Conservation (phyloP, 352 stramenopile genomes). For the Pilasporangium apinafurcum region DNA sequence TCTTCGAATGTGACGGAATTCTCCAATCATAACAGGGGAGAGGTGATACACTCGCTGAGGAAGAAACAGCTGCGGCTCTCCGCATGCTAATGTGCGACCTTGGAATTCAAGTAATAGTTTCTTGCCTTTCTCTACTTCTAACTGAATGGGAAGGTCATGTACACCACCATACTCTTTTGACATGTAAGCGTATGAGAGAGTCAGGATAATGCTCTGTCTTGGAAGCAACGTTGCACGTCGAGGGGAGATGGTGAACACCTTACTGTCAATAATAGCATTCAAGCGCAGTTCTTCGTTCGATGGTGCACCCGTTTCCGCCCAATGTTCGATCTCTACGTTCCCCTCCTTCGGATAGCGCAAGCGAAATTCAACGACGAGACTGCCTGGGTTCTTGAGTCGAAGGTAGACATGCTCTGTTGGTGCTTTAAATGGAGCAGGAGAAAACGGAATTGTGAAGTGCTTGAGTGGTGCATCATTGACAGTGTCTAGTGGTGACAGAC, state of each 20-base stretch:
- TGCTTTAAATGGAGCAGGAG: conserved; percentile 52
- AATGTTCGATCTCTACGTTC: conserved; percentile 91
- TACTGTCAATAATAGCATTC: conserved; percentile 78
- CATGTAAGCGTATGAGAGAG: conserved; percentile 59
- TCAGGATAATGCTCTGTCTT: conserved; percentile 51
- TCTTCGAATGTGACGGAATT: conserved; percentile 25
- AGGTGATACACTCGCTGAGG: conserved; percentile 47
- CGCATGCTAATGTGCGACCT: conserved; percentile 63
- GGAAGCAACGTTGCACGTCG: conserved; percentile 50
- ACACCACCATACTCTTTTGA: conserved; percentile 71
- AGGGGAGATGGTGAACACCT: conserved; percentile 57
- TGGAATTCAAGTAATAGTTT: conserved; percentile 81
- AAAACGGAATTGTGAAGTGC: conserved; percentile 73
- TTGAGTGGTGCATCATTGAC: conserved; percentile 12
- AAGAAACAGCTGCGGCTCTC: conserved; percentile 67
- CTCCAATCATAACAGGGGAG: conserved; percentile 67
- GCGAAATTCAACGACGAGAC: conserved; percentile 75
- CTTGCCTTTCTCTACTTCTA: conserved; percentile 89
- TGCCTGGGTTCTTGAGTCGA: conserved; percentile 83
- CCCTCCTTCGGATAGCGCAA: conserved; percentile 89
- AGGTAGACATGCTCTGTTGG: conserved; percentile 56
- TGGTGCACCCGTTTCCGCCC: conserved; percentile 86
- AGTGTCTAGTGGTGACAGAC: too few species aligned
- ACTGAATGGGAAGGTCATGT: conserved; percentile 82
- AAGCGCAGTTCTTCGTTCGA: conserved; percentile 68